These are phyloP conservation scores for Trametes gibbosa DNA, from an alignment of 768 basidiomycete genomes.

Conservation along the genomic window DNA sequence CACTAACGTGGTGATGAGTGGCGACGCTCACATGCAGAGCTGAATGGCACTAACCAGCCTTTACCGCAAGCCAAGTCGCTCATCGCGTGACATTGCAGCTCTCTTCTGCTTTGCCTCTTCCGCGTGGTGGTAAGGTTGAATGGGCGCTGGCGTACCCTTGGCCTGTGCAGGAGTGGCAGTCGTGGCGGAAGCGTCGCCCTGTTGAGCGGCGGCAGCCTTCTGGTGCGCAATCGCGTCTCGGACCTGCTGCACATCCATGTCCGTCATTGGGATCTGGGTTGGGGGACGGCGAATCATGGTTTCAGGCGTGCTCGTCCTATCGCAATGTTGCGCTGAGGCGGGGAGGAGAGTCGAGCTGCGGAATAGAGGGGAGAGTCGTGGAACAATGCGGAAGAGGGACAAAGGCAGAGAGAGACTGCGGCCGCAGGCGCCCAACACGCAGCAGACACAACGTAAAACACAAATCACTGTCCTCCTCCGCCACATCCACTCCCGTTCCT, in stretches of 20 bases:
- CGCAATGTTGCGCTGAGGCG: not conserved
- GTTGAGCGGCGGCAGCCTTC: constrained; percentile 22
- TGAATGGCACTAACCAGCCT: not conserved
- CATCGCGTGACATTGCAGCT: constrained; percentile 33
- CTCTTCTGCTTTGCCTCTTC: constrained; percentile 36
- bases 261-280: constrained; percentile 73
- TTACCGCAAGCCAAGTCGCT: constrained; percentile 32
- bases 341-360: not conserved
- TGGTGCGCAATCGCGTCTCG: constrained; percentile 51
- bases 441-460: constrained; percentile 12
- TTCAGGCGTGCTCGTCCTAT: constrained; percentile 23
- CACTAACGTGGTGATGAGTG: not conserved
- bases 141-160: constrained; percentile 4
- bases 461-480: not conserved
- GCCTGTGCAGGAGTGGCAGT: constrained; percentile 5
- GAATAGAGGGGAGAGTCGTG: constrained; percentile 7
- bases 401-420: constrained; percentile 6
- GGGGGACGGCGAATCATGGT: constrained; percentile 76
- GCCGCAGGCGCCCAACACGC: constrained; percentile 9
- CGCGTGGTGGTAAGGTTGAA: constrained; percentile 27
- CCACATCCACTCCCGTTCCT: not conserved
- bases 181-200: not conserved
- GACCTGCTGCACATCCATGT: constrained; percentile 76
- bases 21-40: not conserved
- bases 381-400: constrained; percentile 20